Evolutionary conservation across 2,329 filamentous ascomycete species (phyloP).

Genomic region (Lizonia empirigonia): DNA sequence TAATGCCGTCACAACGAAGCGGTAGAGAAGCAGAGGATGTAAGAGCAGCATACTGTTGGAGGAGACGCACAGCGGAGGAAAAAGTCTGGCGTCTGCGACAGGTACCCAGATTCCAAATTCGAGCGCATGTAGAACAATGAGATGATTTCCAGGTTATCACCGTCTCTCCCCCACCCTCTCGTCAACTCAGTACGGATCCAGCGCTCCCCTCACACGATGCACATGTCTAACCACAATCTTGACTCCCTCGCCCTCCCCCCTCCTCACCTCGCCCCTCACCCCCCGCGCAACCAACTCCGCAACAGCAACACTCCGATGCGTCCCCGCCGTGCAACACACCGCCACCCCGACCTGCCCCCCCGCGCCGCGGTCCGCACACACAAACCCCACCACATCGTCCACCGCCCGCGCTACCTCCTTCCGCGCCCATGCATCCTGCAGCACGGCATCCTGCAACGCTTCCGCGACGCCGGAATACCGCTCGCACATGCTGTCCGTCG

Average conservation of each 20-base stretch:
- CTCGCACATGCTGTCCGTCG: conserved; percentile 20
- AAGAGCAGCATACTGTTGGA: neutral
- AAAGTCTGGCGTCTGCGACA: conserved; percentile 3
- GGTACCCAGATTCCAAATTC: conserved; percentile 10
- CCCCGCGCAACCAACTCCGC: conserved; percentile 35
- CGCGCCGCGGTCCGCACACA: neutral
- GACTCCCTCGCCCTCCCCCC: conserved; percentile 19
- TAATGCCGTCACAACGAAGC: conserved; percentile 15
- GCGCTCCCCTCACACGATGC: conserved; percentile 30
- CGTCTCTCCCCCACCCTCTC: neutral
- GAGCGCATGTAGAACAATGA: conserved; percentile 30
- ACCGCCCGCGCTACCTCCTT: conserved; percentile 21
- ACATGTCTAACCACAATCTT: conserved; percentile 36
- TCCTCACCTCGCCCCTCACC: conserved; percentile 22
- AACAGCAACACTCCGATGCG: conserved; percentile 41
- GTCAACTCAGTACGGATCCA: conserved; percentile 25
- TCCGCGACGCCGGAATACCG: conserved; percentile 32
- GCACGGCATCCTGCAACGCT: conserved; percentile 29
- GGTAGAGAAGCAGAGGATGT: neutral
- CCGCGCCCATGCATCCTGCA: conserved; percentile 24
- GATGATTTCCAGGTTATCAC: neutral
- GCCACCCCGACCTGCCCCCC: conserved; percentile 22
- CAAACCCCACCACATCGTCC: conserved; percentile 16
- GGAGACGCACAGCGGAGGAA: neutral
- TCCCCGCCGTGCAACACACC: conserved; percentile 36